phyloP scores from a whole-genome alignment of 106 monocot genomes.

The Dioscorea alata region DNA sequence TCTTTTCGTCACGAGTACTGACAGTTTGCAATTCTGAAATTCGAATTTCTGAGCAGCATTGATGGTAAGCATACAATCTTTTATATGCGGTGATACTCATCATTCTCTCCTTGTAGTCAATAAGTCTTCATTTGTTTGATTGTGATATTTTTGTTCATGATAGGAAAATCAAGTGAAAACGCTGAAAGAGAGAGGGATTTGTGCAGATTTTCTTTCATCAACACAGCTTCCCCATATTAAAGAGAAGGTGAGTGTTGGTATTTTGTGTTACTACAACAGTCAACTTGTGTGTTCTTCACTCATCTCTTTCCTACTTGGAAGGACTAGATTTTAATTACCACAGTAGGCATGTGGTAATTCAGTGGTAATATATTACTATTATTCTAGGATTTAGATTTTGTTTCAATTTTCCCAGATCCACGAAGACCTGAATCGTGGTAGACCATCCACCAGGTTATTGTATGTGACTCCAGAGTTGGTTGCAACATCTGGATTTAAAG shows the following conservation, averaged over 20 bases:
- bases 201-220: constrained; percentile 89
- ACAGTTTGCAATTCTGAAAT: constrained; percentile 12
- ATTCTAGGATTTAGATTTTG: neutral
- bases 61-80: constrained; percentile 52
- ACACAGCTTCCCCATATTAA: constrained; percentile 50
- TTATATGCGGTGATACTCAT: neutral
- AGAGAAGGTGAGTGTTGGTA: constrained; percentile 51
- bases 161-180: constrained; percentile 84
- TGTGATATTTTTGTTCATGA: constrained; percentile 4
- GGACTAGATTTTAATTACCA: neutral
- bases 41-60: constrained; percentile 41
- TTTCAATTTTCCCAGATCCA: constrained; percentile 46
- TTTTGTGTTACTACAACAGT: neutral
- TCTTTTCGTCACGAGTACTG: constrained; percentile 4
- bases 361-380: too few relatives aligned
- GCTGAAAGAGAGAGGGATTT: constrained; percentile 60
- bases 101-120: neutral
- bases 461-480: constrained; percentile 96
- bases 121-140: constrained; percentile 1
- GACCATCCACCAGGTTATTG: constrained; percentile 63
- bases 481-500: constrained; percentile 62
- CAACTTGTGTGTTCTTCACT: neutral
- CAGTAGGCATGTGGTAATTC: too few relatives aligned
- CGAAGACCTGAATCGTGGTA: constrained; percentile 80
- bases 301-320: neutral